Evolutionary conservation across 176 grass and related monocot species (phyloP), one percentile per base, ranked within the genome.

Genomic region (Musa schizocarpa): DNA sequence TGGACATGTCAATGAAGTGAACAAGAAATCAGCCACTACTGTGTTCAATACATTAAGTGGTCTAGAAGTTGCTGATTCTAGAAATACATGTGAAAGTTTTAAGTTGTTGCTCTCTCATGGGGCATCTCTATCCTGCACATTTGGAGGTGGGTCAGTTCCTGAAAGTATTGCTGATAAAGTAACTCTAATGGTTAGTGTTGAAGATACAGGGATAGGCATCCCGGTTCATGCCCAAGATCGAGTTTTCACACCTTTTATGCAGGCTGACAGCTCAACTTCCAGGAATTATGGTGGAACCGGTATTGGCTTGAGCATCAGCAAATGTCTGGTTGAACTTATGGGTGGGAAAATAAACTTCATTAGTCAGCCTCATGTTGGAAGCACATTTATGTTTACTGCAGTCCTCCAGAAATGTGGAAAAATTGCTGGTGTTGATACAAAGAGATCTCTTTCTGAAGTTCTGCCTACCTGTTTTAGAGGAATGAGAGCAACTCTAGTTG

Each of bases 131-230:
- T 59, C 69, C 11, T 55, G 82, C 74, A 52, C 80, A 1, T 81
- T 76, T 81, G 80, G 80, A 80, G 89, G 49, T 76, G 54, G 34
- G 24, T 63, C 19, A 22, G 49, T 29, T 48, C 13, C 67, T 63
- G 66, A 71, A 19, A 23, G 21, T 75, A 67, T 76, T 75, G 79
- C 86, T 56, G 86, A 85, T 64, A 79, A 81, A 80, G 90, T 99
- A 54, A 92, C 84, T 80, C 88, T 99, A 70, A 75, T 99, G 55
- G 88, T 92, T 64, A 99, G 86, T 50, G 86, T 99, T 75, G 95
- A 99, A 83, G 95, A 99, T 85, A 99, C 95, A 21, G 95, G 91
- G 19, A 85, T 87, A 54, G 95, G 95, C n/a, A 99, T 99, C 84
- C 95, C 90, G 55, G 69, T 87, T 66, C 81, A 92, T 48, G 91